Base-by-base conservation (phyloP, 345 rosid genomes). In the Populus nigra region DNA sequence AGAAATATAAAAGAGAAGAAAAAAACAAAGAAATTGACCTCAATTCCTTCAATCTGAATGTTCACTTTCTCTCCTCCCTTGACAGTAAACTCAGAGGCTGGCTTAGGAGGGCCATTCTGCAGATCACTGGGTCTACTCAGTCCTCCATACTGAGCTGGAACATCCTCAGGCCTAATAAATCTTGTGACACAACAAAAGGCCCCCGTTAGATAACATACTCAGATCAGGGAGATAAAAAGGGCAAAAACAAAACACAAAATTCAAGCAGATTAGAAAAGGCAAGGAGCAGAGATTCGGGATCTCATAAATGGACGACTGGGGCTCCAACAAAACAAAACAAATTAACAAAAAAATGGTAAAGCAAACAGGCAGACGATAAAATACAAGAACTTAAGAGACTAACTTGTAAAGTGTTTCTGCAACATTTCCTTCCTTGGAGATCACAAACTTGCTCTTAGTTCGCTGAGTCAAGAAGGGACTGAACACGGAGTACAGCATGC, bases 321-420 rank as follows among this genome's bases (percentile, higher is more conserved):
- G 23, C 55, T 16, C 62, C 53, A 47, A 22, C n/a, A 22, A 22
- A 22, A 17, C 15, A 47, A 13, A 2, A 50, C 22, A 18, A 50
- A 53, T 20, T 9, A 36, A 8, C 5, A 7, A 10, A n/a, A 27
- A 36, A 18, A 43, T 5, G 55, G 39, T 13, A 9, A 50, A 72
- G 74, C 18, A 8, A 16, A 10, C 39, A 10, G 5, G 33, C 4
- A 29, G 1, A 18, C 2, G 7, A n/a, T 10, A 5, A 49, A 33
- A 25, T 36, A 39, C 5, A 15, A 50, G 8, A 33, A 8, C 12
- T 23, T 0, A 7, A n/a, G 8, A 25, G 13, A 76, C 84, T 65
- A 68, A 94, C 99, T 92, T 96, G 95, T 92, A 96, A 68, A 96
- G 99, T 15, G 98, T 92, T 80, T 92, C 97, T 0, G 99, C 97